Evolutionary conservation across 768 basidiomycete genomes (phyloP), one percentile per base, ranked within the genome.

Genomic region (Pleurotus pulmonarius): DNA sequence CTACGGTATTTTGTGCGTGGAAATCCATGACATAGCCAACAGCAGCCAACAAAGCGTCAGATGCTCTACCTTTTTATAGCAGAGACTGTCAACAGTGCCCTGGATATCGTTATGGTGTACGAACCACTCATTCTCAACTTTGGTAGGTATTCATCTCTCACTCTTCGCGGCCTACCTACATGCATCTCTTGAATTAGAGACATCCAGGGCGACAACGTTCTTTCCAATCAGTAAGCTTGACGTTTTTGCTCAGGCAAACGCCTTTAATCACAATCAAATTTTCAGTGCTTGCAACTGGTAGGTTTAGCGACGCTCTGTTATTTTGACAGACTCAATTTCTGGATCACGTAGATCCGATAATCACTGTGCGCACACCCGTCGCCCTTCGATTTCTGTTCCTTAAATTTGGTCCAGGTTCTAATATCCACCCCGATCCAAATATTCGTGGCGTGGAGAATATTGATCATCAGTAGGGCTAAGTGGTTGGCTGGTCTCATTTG

Each of bases 1-100:
- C 68, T 76, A 22, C 64, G 65, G 18, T 63, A 59, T 24, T 67
- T 76, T 26, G 74, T 75, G 38, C 45, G 69, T 61, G 12, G 16
- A 38, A 29, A 29, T 29, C 8, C 29, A 8, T 29, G 29, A 29
- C 9, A 29, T 29, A 29, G 8, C 11, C 8, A 3, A 29, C 29
- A 29, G 1, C 2, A 8, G 29, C 29, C 9, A 29, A 29, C 29
- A 29, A 29, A 11, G 29, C 29, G 2, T 11, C 4, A 62, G 56
- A 44, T 61, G 29, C 51, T 55, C n/a, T 56, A 52, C 40, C 51
- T 65, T 2, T 55, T 65, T 47, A 34, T 64, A 8, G 29, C 58
- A 9, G 64, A 63, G 40, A 62, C 61, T 3, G 52, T 57, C 11
- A 61, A 61, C 39, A 57, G 56, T 5, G 54, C 45, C 16, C 57